Conservation (phyloP, 352 stramenopile species). For the Phytophthora ramorum region DNA sequence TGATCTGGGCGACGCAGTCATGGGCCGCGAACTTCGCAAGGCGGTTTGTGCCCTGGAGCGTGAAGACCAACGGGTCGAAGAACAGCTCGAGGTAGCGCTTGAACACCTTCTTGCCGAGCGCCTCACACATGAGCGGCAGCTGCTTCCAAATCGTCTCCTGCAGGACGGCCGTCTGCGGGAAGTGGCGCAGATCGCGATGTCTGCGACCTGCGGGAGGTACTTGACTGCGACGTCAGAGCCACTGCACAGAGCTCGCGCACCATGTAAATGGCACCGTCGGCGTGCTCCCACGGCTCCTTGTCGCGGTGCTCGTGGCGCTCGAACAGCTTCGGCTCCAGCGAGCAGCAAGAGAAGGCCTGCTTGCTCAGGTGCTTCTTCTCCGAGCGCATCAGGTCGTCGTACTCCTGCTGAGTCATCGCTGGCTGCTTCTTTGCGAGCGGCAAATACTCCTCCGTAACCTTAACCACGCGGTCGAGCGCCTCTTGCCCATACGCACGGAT, state of each 20-base stretch:
- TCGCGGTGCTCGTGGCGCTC: slow-evolving; percentile 87
- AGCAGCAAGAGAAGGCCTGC: slow-evolving; percentile 96
- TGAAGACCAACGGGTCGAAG: slow-evolving; percentile 86
- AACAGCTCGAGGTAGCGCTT: slow-evolving; percentile 88
- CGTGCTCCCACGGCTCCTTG: slow-evolving; percentile 95
- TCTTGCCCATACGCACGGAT: slow-evolving; percentile 92
- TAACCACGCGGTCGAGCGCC: slow-evolving; percentile 79
- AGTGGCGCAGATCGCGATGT: slow-evolving; percentile 81
- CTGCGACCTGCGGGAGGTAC: slow-evolving; percentile 65
- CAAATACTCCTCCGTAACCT: slow-evolving; percentile 75
- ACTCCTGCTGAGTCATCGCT: slow-evolving; percentile 92
- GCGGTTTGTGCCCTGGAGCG: slow-evolving; percentile 71
- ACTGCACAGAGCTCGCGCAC: slow-evolving; percentile 91
- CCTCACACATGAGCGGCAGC: slow-evolving; percentile 69
- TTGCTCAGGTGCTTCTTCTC: slow-evolving; percentile 93
- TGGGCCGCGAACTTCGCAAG: slow-evolving; percentile 75
- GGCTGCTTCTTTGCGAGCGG: slow-evolving; percentile 91
- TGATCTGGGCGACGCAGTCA: slow-evolving; percentile 80
- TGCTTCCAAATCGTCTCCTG: slow-evolving; percentile 91
- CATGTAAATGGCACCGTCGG: slow-evolving; percentile 96
- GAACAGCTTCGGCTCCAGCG: slow-evolving; percentile 94
- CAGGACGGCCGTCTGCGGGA: slow-evolving; percentile 73
- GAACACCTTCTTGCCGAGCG: slow-evolving; percentile 84
- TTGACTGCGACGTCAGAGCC: slow-evolving; percentile 54
- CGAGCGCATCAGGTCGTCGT: slow-evolving; percentile 92